Conservation (phyloP, 495 filamentous ascomycete genomes). For the Lentithecium fluviatile region DNA sequence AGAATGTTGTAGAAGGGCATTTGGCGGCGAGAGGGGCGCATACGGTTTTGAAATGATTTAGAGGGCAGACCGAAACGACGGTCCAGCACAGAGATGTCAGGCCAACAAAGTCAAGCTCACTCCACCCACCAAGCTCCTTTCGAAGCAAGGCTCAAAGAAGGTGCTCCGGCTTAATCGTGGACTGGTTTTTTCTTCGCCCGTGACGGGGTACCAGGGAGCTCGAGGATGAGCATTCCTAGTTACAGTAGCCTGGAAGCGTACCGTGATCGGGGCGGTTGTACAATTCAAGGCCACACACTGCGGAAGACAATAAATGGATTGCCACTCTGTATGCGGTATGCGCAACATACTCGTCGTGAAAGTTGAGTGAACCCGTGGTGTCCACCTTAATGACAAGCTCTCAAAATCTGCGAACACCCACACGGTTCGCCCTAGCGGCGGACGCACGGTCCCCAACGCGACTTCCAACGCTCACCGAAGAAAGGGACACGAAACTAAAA, state of each 20-base stretch:
- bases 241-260: slow-evolving; percentile 34
- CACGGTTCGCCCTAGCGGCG: neutral
- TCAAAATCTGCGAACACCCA: too few species aligned
- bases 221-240: slow-evolving; percentile 27
- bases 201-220: slow-evolving; percentile 34
- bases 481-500: slow-evolving; percentile 31
- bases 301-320: too few species aligned
- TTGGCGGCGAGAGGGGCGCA: slow-evolving; percentile 87
- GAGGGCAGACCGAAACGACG: neutral
- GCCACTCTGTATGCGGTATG: too few species aligned
- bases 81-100: slow-evolving; percentile 47
- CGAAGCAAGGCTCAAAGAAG: slow-evolving; percentile 69
- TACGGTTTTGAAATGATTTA: slow-evolving; percentile 76
- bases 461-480: neutral
- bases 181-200: slow-evolving; percentile 58
- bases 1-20: slow-evolving; percentile 80
- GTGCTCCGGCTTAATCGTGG: slow-evolving; percentile 97
- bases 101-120: slow-evolving; percentile 88
- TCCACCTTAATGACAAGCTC: too few species aligned
- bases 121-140: slow-evolving; percentile 78
- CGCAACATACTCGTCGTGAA: too few species aligned
- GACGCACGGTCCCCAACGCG: slow-evolving; percentile 7
- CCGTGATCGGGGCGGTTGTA: slow-evolving; percentile 56
- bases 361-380: too few species aligned
- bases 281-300: neutral